phyloP scores from a whole-genome alignment of 2,329 filamentous ascomycete genomes.

The Sordariomycetes sp. region DNA sequence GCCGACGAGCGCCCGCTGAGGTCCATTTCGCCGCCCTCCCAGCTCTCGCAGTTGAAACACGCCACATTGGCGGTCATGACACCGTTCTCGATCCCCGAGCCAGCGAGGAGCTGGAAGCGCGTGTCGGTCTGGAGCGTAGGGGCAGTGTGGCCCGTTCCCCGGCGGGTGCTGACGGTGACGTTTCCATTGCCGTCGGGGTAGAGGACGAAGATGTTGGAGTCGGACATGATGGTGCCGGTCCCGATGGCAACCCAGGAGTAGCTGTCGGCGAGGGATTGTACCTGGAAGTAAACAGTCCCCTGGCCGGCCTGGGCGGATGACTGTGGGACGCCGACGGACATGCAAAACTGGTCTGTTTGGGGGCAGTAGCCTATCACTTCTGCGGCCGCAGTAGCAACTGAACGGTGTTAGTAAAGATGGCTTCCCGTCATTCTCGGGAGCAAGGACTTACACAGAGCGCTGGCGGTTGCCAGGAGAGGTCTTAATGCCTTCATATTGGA shows the following conservation, averaged over 20 bases:
- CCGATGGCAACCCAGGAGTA: slow-evolving; percentile 49
- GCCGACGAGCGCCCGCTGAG: slow-evolving; percentile 24
- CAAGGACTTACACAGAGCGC: slow-evolving; percentile 10
- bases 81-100: slow-evolving; percentile 41
- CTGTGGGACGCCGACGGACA: slow-evolving; percentile 42
- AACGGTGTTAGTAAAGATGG: not conserved
- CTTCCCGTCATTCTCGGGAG: not conserved
- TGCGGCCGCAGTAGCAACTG: not conserved
- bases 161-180: slow-evolving; percentile 49
- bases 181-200: slow-evolving; percentile 49
- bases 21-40: slow-evolving; percentile 29
- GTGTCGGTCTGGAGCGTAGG: slow-evolving; percentile 33
- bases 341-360: slow-evolving; percentile 34
- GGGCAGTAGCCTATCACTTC: slow-evolving; percentile 24
- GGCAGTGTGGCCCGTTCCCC: slow-evolving; percentile 32
- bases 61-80: slow-evolving; percentile 50
- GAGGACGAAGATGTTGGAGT: slow-evolving; percentile 51
- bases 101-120: slow-evolving; percentile 41
- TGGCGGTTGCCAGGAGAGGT: slow-evolving; percentile 7
- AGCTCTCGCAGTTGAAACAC: slow-evolving; percentile 41
- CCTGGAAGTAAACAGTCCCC: slow-evolving; percentile 51
- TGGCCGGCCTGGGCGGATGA: slow-evolving; percentile 32
- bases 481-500: not conserved
- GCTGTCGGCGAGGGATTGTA: slow-evolving; percentile 37
- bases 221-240: slow-evolving; percentile 42